These are phyloP conservation scores for Coriaria nepalensis DNA, from an alignment of 306 rosid species.

Conservation along the genomic window DNA sequence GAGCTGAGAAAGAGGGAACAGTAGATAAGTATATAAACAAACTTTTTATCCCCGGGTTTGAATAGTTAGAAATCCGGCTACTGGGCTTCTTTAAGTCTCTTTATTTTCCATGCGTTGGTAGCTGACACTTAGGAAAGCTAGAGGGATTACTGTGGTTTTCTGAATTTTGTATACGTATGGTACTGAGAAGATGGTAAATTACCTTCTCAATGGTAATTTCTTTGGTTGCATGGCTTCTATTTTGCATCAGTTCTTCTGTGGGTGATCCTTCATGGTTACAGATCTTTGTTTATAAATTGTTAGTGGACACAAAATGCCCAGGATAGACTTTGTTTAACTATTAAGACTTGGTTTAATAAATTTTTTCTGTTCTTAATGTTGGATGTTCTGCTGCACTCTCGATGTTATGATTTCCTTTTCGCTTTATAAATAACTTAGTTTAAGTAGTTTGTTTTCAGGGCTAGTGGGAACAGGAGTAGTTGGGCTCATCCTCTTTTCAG, in stretches of 20 bases:
- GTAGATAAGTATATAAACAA: too few relatives aligned
- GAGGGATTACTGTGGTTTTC: neutral
- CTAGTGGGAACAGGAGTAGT: slow-evolving; percentile 71
- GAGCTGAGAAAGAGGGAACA: neutral
- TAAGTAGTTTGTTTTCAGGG: slow-evolving; percentile 81
- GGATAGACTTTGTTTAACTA: neutral
- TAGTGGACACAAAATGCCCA: neutral
- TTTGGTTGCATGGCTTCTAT: too few relatives aligned
- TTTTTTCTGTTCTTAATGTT: neutral
- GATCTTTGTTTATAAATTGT: neutral
- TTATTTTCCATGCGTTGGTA: too few relatives aligned
- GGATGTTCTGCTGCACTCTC: neutral
- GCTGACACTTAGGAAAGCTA: neutral
- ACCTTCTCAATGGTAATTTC: too few relatives aligned
- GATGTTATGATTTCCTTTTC: neutral
- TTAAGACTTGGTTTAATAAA: neutral
- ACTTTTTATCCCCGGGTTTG: too few relatives aligned
- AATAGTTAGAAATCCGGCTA: too few relatives aligned
- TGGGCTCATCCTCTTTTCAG: slow-evolving; percentile 57
- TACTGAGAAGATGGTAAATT: neutral
- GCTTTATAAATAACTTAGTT: slow-evolving; percentile 27
- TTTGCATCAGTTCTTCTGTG: neutral
- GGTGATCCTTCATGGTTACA: neutral
- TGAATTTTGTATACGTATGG: neutral
- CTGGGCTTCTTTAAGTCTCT: too few relatives aligned